Evolutionary conservation across 2,329 filamentous ascomycete species (phyloP).

Genomic region (Balansia obtecta): DNA sequence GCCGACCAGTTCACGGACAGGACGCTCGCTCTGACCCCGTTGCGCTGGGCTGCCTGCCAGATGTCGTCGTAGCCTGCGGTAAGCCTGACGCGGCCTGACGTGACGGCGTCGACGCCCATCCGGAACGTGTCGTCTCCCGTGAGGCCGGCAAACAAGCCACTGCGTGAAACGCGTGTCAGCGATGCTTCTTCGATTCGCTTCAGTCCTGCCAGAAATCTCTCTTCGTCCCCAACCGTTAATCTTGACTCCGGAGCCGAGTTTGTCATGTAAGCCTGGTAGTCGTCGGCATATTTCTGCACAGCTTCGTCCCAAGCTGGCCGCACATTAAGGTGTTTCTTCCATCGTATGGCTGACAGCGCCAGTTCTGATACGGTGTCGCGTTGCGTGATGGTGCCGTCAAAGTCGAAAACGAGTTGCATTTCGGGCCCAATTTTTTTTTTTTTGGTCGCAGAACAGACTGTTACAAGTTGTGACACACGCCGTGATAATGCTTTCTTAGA

Average conservation of each 20-base stretch:
- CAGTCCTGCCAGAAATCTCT: conserved; percentile 30
- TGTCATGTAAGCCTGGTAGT: conserved; percentile 25
- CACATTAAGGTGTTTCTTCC: conserved; percentile 22
- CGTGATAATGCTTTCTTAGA: no score
- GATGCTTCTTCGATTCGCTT: conserved; percentile 33
- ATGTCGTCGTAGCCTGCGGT: conserved; percentile 28
- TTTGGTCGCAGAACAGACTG: not conserved
- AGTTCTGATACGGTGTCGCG: conserved; percentile 39
- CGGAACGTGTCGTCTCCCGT: conserved; percentile 17
- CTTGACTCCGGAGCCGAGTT: conserved; percentile 22
- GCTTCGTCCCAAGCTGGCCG: conserved; percentile 30
- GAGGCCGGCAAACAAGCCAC: conserved; percentile 33
- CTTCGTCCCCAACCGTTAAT: conserved; percentile 24
- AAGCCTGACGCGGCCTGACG: conserved; percentile 20
- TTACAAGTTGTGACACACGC: no score
- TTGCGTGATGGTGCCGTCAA: conserved; percentile 46
- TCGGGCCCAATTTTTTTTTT: not conserved
- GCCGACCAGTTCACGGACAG: conserved; percentile 41
- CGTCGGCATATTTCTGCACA: conserved; percentile 31
- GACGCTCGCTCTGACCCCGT: conserved; percentile 28
- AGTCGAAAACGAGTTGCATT: conserved; percentile 42
- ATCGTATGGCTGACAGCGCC: conserved; percentile 28
- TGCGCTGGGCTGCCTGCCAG: conserved; percentile 13
- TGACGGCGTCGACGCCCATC: conserved; percentile 26
- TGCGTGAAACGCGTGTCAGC: conserved; percentile 28